Conservation (phyloP, 345 rosid species). For the Eucalyptus cloeziana region DNA sequence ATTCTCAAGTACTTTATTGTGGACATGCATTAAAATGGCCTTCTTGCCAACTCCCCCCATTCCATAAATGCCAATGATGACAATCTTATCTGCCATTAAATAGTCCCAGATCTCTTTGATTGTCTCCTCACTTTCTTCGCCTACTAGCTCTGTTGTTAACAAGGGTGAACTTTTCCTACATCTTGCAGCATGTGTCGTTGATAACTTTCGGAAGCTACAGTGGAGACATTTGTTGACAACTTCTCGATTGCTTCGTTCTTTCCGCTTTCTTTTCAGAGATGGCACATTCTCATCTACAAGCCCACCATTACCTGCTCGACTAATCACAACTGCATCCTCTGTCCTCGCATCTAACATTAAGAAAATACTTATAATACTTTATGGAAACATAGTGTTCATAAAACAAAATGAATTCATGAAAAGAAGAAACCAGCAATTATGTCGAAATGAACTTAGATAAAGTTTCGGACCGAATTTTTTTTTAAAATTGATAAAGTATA, state of each 20-base stretch:
- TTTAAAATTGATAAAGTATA: background rate
- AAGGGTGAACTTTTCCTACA: background rate
- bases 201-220: no score
- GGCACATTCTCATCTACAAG: fast-evolving
- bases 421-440: background rate
- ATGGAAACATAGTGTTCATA: fast-evolving
- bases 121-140: no score
- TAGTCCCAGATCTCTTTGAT: fast-evolving
- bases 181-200: background rate
- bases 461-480: no score
- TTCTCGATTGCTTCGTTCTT: background rate
- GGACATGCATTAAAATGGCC: background rate
- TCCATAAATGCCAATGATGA: background rate
- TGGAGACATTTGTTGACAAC: no score
- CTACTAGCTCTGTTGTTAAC: background rate
- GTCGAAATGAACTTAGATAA: background rate
- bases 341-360: background rate
- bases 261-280: background rate
- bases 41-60: background rate
- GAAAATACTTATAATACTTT: fast-evolving
- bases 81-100: background rate
- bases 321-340: fast-evolving
- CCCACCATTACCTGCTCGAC: fast-evolving
- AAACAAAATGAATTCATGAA: background rate
- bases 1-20: background rate